Evolutionary conservation across 2,329 filamentous ascomycete species (phyloP).

Genomic region (Biscogniauxia mediterranea): DNA sequence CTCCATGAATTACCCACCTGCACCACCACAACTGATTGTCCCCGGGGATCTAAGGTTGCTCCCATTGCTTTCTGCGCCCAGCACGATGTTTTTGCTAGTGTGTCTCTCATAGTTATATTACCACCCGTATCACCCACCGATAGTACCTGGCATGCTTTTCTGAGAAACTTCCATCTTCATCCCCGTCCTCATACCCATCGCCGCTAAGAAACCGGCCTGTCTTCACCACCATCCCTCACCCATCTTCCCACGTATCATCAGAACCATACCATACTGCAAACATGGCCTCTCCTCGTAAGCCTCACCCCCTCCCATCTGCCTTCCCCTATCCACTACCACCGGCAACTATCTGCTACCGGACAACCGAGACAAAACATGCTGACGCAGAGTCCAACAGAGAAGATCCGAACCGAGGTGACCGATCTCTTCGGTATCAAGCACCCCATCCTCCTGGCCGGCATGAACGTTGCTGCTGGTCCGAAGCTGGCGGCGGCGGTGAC

Average conservation of each 20-base stretch:
- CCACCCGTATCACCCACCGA: not conserved
- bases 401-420: slow-evolving; percentile 87
- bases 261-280: slow-evolving; percentile 15
- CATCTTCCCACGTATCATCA: not conserved
- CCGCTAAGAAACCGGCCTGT: slow-evolving; percentile 1
- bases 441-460: slow-evolving; percentile 91
- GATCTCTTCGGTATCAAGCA: slow-evolving; percentile 98
- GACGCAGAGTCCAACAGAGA: slow-evolving; percentile 52
- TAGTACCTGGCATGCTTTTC: not conserved
- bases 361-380: not conserved
- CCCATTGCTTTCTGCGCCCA: not conserved
- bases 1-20: not conserved
- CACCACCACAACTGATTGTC: not conserved
- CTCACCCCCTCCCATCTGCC: slow-evolving; percentile 1
- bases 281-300: slow-evolving; percentile 36
- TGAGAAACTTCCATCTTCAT: not conserved
- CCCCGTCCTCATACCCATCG: not conserved
- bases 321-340: too few relatives aligned
- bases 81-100: too few relatives aligned
- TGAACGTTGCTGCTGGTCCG: slow-evolving; percentile 98
- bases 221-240: not conserved
- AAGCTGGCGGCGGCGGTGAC: slow-evolving; percentile 96
- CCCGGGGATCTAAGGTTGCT: not conserved
- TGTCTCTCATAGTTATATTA: not conserved
- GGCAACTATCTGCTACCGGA: not conserved